A percentile compares a stretch with the other conserved stretches of the same genome.
These are phyloP conservation scores for Stagonosporopsis rhizophila DNA, from an alignment of 2,329 filamentous ascomycete species.

Conservation along the genomic window DNA sequence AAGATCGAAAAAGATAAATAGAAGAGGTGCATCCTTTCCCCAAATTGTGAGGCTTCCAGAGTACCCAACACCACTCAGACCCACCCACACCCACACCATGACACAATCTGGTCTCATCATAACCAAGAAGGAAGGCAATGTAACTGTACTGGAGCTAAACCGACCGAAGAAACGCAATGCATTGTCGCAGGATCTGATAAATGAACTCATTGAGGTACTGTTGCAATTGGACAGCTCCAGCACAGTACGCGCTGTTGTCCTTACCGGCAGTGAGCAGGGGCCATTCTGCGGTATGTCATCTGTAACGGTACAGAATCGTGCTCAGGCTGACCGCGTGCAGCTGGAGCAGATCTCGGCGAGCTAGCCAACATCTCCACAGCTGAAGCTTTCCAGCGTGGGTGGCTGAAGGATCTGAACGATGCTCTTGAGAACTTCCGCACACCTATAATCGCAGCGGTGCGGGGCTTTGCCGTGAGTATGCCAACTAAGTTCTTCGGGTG, in stretches of 20 bases:
- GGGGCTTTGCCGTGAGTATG: conserved; percentile 72
- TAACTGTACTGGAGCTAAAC: conserved; percentile 61
- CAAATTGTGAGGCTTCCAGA: background rate
- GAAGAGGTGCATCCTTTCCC: background rate
- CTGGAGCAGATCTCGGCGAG: conserved; percentile 96
- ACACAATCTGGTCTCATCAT: conserved; percentile 19
- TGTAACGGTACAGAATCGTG: background rate
- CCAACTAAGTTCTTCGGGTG: background rate
- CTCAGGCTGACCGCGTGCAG: conserved; percentile 49
- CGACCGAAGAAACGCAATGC: conserved; percentile 66
- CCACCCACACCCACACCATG: conserved; percentile 1
- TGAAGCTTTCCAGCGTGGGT: conserved; percentile 81
- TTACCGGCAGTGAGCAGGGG: conserved; percentile 84
- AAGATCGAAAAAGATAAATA: conserved; percentile 12
- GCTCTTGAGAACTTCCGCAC: conserved; percentile 84
- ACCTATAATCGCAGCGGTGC: conserved; percentile 89
- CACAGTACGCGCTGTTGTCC: conserved; percentile 53
- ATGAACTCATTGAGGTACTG: conserved; percentile 40
- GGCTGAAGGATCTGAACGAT: conserved; percentile 90
- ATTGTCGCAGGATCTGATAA: conserved; percentile 60
- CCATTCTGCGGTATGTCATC: conserved; percentile 68
- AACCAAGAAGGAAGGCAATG: conserved; percentile 39
- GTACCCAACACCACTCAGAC: background rate
- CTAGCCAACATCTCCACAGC: conserved; percentile 89
- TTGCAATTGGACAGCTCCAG: conserved; percentile 26